Conservation (phyloP, 306 rosid species). For the Sicyos baderoa region DNA sequence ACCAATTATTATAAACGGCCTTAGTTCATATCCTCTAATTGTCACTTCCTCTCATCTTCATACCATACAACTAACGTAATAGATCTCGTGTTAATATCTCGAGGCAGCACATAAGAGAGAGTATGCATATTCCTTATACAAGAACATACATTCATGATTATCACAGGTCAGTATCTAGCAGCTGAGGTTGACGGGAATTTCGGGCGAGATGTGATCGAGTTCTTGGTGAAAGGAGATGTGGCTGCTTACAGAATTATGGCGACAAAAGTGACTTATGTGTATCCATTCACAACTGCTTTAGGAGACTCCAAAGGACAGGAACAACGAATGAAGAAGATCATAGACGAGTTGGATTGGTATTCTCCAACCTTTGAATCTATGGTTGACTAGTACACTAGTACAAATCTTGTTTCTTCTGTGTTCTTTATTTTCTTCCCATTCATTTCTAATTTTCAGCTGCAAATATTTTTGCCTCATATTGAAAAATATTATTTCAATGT, state of each 20-base stretch:
- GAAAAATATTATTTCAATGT: no score
- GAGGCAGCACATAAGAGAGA: neutral
- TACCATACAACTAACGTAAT: neutral
- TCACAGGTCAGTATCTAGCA: conserved; percentile 60
- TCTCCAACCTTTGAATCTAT: conserved; percentile 86
- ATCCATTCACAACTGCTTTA: conserved; percentile 86
- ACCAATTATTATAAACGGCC: no score
- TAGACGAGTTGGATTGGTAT: conserved; percentile 69
- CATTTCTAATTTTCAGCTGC: neutral
- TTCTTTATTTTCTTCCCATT: conserved; percentile 7
- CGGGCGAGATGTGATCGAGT: conserved; percentile 70
- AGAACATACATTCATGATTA: conserved; percentile 3
- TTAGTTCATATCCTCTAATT: neutral
- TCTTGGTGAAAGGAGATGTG: conserved; percentile 77
- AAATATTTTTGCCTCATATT: neutral
- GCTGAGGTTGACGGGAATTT: conserved; percentile 92
- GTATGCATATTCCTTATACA: neutral
- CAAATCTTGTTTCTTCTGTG: neutral
- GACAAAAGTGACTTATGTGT: conserved; percentile 66
- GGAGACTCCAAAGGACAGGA: conserved; percentile 95
- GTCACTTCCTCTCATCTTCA: neutral
- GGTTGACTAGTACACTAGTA: conserved; percentile 24
- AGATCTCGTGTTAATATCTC: neutral
- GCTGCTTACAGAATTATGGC: conserved; percentile 73
- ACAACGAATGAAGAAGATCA: conserved; percentile 61